Evolutionary conservation across 257 asterid species (phyloP).

Genomic region (Striga asiatica): DNA sequence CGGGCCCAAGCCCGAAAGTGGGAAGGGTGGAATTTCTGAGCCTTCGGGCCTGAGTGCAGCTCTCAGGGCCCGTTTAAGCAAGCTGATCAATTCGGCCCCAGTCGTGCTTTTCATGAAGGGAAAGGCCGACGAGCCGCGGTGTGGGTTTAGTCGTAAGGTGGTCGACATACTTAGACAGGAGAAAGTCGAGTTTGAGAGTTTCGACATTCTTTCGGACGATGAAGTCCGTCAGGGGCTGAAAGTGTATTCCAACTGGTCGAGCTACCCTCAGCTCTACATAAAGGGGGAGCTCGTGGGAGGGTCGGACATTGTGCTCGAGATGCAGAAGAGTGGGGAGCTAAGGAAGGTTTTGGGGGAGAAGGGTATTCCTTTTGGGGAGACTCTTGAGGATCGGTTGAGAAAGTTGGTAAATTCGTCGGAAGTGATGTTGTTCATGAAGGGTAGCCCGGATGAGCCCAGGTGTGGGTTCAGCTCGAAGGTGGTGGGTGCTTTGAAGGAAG

Average conservation of each 20-base stretch:
- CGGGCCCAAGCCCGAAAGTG: slow-evolving; percentile 28
- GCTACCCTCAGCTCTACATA: slow-evolving; percentile 89
- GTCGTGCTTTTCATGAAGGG: slow-evolving; percentile 96
- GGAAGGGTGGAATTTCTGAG: slow-evolving; percentile 40
- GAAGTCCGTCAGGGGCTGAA: slow-evolving; percentile 95
- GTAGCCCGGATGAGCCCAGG: slow-evolving; percentile 66
- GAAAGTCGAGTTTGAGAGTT: slow-evolving; percentile 57
- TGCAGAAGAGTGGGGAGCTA: slow-evolving; percentile 98
- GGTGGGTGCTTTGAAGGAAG: slow-evolving; percentile 59
- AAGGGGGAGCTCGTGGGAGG: slow-evolving; percentile 89
- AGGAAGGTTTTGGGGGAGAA: slow-evolving; percentile 53
- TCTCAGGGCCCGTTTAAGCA: slow-evolving; percentile 39
- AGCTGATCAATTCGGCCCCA: slow-evolving; percentile 43
- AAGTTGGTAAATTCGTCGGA: slow-evolving; percentile 44
- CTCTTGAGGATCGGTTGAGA: slow-evolving; percentile 54
- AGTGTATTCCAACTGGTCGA: slow-evolving; percentile 93
- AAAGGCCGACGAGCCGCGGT: slow-evolving; percentile 63
- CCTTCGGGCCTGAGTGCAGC: slow-evolving; percentile 49
- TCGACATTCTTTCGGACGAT: slow-evolving; percentile 75
- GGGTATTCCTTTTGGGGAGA: slow-evolving; percentile 38
- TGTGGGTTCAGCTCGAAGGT: slow-evolving; percentile 98
- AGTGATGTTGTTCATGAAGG: slow-evolving; percentile 84
- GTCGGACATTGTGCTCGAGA: slow-evolving; percentile 93
- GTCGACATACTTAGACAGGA: slow-evolving; percentile 75
- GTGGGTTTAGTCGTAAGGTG: slow-evolving; percentile 93